Evolutionary conservation across 164 flowering plant genomes (phyloP), one percentile per base, ranked within the genome.

Genomic region (Buxus sempervirens): DNA sequence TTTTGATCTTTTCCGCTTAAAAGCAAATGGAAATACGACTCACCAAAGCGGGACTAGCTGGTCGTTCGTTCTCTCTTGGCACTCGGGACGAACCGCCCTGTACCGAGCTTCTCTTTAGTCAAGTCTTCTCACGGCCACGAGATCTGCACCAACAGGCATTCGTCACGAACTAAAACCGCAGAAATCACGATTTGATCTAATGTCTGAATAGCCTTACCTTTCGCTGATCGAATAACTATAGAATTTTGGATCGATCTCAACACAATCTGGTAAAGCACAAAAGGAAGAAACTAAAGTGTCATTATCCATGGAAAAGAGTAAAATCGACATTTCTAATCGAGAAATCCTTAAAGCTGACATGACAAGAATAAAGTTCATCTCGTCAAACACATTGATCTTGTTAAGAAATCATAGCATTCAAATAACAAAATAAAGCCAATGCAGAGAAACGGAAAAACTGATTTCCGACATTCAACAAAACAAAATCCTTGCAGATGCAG

Each of bases 61-160:
- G 20, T 26, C 51, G n/a, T n/a, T n/a, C 18, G 51, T 45, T 45
- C 13, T 32, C 54, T 26, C 18, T 51, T 9, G 4, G 24, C 42
- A 25, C 15, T 51, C 41, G 4, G 51, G 51, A n/a, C 38, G 12
- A 13, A 51, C 5, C 14, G 14, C 14, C 19, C 8, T 0, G 12
- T 25, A 12, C 20, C 26, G 41, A 58, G 14, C 61, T 18, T 13
- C 18, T 10, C 51, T 45, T 45, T 10, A 1, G 16, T 55, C 2
- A 6, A 21, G 1, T 0, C 13, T 3, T 9, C 9, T 9, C 21
- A 19, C 58, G 5, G 1, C 21, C 26, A 21, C 9, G 38, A 18
- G 24, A 28, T 67, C 56, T 67, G 70, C 54, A 22, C 41, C 62
- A 58, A 67, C 22, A 18, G 20, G 23, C 54, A 24, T n/a, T 56